phyloP scores from a whole-genome alignment of 2,329 filamentous ascomycete genomes.

The Trichoderma cornu-damae region DNA sequence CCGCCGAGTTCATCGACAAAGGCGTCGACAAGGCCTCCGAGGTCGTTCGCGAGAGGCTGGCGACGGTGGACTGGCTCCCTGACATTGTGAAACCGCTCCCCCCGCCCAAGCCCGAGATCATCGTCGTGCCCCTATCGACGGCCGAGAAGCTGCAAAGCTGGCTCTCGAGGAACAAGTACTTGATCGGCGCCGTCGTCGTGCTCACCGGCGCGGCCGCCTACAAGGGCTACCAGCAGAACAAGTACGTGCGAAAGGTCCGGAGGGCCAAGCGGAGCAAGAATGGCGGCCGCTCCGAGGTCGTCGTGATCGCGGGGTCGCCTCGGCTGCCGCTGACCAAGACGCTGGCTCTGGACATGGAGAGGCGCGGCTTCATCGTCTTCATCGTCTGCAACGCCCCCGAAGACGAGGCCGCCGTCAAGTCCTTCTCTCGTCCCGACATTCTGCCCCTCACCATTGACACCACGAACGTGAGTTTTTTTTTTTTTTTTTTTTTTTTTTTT shows the following conservation, averaged over 20 bases:
- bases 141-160: slow-evolving; percentile 61
- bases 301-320: slow-evolving; percentile 83
- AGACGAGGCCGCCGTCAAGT: slow-evolving; percentile 74
- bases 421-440: slow-evolving; percentile 74
- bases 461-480: slow-evolving; percentile 56
- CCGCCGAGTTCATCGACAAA: slow-evolving; percentile 75
- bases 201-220: slow-evolving; percentile 62
- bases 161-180: slow-evolving; percentile 65
- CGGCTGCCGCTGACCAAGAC: slow-evolving; percentile 78
- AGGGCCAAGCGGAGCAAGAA: slow-evolving; percentile 74
- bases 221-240: slow-evolving; percentile 44
- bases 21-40: slow-evolving; percentile 73
- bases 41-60: slow-evolving; percentile 63
- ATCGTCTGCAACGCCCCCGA: slow-evolving; percentile 80
- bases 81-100: slow-evolving; percentile 58
- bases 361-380: slow-evolving; percentile 89
- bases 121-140: slow-evolving; percentile 32
- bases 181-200: slow-evolving; percentile 66
- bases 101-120: slow-evolving; percentile 35
- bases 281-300: slow-evolving; percentile 80
- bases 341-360: slow-evolving; percentile 78
- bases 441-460: slow-evolving; percentile 78
- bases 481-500: neutral
- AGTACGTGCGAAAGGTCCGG: slow-evolving; percentile 61
- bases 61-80: slow-evolving; percentile 67